Evolutionary conservation across 805 yeast genomes (phyloP).

Genomic region (Pichia scutulata): DNA sequence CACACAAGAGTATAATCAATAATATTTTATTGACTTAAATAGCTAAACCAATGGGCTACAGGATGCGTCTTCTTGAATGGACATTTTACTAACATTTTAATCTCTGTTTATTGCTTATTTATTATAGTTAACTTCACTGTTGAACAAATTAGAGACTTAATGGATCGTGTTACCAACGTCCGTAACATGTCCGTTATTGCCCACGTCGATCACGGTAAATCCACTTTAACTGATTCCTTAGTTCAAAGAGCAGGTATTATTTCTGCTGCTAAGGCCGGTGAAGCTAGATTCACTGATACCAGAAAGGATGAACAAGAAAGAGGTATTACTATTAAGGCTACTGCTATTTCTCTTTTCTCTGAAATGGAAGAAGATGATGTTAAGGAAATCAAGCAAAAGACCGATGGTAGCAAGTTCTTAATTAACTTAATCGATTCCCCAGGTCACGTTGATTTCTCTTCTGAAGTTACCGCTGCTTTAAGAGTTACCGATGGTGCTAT

Average conservation of each 20-base stretch:
- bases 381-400: constrained; percentile 86
- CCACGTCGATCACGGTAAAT: constrained; percentile 99
- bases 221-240: constrained; percentile 97
- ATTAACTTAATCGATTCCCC: constrained; percentile 98
- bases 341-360: constrained; percentile 94
- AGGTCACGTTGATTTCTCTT: constrained; percentile 99
- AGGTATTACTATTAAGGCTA: constrained; percentile 99
- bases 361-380: constrained; percentile 80
- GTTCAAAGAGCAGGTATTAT: constrained; percentile 99
- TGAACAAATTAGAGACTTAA: constrained; percentile 95
- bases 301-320: constrained; percentile 99
- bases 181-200: constrained; percentile 99
- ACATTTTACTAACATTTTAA: constrained; percentile 7
- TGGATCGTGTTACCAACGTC: constrained; percentile 99
- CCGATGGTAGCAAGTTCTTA: constrained; percentile 90
- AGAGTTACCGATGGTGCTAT: constrained; percentile 99
- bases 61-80: no score
- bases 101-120: neutral
- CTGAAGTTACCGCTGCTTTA: constrained; percentile 99
- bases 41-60: no score
- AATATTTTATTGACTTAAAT: no score
- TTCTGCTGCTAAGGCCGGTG: constrained; percentile 99
- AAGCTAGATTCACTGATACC: constrained; percentile 99
- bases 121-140: constrained; percentile 48
- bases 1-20: no score